Conservation (phyloP, 2,329 filamentous ascomycete species). For the Chlorencoelia australis region DNA sequence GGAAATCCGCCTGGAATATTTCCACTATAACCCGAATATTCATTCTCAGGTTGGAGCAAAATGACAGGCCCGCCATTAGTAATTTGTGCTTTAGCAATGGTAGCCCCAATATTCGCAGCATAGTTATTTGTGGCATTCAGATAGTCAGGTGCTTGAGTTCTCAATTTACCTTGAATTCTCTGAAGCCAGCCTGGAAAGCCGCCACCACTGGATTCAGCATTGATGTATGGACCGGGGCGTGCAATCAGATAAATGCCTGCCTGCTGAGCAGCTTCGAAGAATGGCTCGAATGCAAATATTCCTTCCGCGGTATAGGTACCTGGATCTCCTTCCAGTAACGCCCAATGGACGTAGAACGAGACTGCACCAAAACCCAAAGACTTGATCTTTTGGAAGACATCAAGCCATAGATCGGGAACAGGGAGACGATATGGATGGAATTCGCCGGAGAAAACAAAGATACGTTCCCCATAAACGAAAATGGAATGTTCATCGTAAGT, state of each 20-base stretch:
- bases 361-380: conserved; percentile 71
- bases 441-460: conserved; percentile 54
- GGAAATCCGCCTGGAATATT: conserved; percentile 45
- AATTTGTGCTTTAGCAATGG: conserved; percentile 68
- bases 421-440: conserved; percentile 53
- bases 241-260: conserved; percentile 72
- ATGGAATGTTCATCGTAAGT: conserved; percentile 57
- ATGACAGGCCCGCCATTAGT: conserved; percentile 76
- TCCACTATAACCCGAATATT: conserved; percentile 49
- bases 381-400: conserved; percentile 75
- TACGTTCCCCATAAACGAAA: conserved; percentile 49
- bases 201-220: conserved; percentile 66
- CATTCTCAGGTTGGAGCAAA: conserved; percentile 72
- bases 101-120: conserved; percentile 43
- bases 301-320: conserved; percentile 62
- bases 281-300: conserved; percentile 61
- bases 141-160: conserved; percentile 52
- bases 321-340: conserved; percentile 61
- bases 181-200: conserved; percentile 76
- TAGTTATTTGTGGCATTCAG: conserved; percentile 58
- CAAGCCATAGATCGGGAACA: conserved; percentile 53
- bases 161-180: conserved; percentile 51
- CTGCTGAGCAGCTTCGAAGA: conserved; percentile 64
- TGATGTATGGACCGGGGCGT: conserved; percentile 51
- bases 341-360: conserved; percentile 75